These are phyloP conservation scores for Carex arenaria DNA, from an alignment of 202 grass and related monocot genomes.

Conservation along the genomic window DNA sequence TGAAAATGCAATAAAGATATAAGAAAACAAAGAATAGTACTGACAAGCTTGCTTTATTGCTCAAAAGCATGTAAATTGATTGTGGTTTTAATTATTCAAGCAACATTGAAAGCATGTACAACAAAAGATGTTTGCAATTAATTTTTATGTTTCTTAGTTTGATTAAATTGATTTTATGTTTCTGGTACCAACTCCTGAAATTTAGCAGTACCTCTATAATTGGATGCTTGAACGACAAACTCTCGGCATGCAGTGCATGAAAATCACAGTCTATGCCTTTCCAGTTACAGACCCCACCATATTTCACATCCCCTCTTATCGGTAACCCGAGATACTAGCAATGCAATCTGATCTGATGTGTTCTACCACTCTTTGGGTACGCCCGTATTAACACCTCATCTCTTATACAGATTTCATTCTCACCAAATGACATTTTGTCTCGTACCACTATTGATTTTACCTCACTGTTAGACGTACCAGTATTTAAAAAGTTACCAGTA, in stretches of 20 bases:
- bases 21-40: too few relatives aligned
- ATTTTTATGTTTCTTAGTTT: too few relatives aligned
- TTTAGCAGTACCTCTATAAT: constrained; percentile 42
- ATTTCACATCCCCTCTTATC: constrained; percentile 89
- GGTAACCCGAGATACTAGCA: constrained; percentile 79
- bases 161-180: too few relatives aligned
- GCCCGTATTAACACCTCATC: constrained; percentile 64
- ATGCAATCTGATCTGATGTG: constrained; percentile 88
- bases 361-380: constrained; percentile 78
- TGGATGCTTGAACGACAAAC: constrained; percentile 67
- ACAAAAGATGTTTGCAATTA: too few relatives aligned
- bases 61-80: too few relatives aligned
- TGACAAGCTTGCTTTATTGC: too few relatives aligned
- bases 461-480: not conserved
- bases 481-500: constrained; percentile 19
- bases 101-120: too few relatives aligned
- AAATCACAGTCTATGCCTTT: constrained; percentile 45
- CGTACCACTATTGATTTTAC: constrained; percentile 38
- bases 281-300: constrained; percentile 66
- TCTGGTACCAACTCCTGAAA: constrained; percentile 41
- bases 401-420: constrained; percentile 16
- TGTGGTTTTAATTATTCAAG: too few relatives aligned
- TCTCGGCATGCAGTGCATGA: constrained; percentile 74
- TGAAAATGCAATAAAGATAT: too few relatives aligned
- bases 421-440: constrained; percentile 29